Evolutionary conservation across 2,329 filamentous ascomycete species (phyloP).

Genomic region (Simplicillium sp.): DNA sequence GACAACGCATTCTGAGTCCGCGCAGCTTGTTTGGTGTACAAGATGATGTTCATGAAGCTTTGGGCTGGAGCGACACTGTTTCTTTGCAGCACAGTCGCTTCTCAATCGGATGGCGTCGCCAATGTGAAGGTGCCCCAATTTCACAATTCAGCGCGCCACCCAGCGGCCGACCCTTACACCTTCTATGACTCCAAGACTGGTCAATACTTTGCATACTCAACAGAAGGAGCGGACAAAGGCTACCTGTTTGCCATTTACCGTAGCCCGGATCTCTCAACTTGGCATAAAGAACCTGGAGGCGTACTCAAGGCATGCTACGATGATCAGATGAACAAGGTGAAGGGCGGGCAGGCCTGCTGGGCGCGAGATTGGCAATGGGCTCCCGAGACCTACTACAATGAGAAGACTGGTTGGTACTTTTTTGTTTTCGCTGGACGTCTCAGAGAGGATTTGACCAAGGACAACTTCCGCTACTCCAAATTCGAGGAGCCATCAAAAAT

Average conservation of each 20-base stretch:
- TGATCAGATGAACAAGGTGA: conserved; percentile 15
- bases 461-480: conserved; percentile 21
- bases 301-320: conserved; percentile 22
- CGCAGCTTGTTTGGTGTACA: no score
- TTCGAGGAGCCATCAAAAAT: conserved; percentile 26
- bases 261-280: conserved; percentile 24
- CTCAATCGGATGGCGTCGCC: no score
- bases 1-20: no score
- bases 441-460: conserved; percentile 19
- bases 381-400: conserved; percentile 24
- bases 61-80: no score
- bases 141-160: conserved; percentile 21
- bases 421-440: conserved; percentile 25
- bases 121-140: conserved; percentile 15
- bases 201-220: conserved; percentile 25
- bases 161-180: conserved; percentile 21
- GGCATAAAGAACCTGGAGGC: conserved; percentile 21
- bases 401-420: conserved; percentile 25
- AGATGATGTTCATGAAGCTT: no score
- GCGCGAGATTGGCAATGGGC: conserved; percentile 26
- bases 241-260: conserved; percentile 23
- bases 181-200: conserved; percentile 18
- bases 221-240: conserved; percentile 21
- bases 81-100: no score
- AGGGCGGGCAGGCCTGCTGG: conserved; percentile 24